Evolutionary conservation across 2,329 filamentous ascomycete genomes (phyloP), one percentile per base, ranked within the genome.

Genomic region (Bipolaris oryzae): DNA sequence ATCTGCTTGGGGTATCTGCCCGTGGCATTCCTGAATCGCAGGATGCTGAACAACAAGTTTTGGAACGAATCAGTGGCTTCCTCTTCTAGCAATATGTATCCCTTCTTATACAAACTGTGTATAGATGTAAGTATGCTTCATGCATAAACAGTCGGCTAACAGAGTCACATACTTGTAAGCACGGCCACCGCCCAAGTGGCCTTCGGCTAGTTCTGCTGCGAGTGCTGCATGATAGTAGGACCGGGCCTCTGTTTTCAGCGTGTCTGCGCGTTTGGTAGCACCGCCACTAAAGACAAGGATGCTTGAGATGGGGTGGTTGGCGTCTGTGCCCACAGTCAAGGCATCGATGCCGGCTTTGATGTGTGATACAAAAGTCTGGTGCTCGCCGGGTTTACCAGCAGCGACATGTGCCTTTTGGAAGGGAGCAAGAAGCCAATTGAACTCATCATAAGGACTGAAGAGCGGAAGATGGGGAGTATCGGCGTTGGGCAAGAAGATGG

Each of bases 1-100:
- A 82, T 68, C 1, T 71, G 68, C 18, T 69, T 62, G 1, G 80
- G 80, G 58, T 79, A 81, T 1, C 44, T 49, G 3, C 78, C 78
- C 1, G 71, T 74, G 2, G 68, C 69, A 25, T 73, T 70, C 4
- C 73, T 68, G 57, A 83, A 85, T 3, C 81, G 79, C 61, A 89
- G 80, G 68, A 96, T 79, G 11, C 89, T 89, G 72, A 93, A 92
- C 15, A 96, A 77, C 5, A 96, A 78, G 71, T 96, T 96, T 71
- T 92, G 88, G 70, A 91, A 94, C 1, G 89, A 94, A 75, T 97
- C 93, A 1, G 94, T 86, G 0, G 93, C 91, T 52, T 84, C 82
- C 7, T 87, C 83, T 70, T 96, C 92, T 2, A 85, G 69, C 0
- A 85, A 70, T 16, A 91, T 78, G 21, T 79, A 79, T 31, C 70